These are phyloP conservation scores for Combretum micranthum DNA, from an alignment of 345 rosid genomes.

Conservation along the genomic window DNA sequence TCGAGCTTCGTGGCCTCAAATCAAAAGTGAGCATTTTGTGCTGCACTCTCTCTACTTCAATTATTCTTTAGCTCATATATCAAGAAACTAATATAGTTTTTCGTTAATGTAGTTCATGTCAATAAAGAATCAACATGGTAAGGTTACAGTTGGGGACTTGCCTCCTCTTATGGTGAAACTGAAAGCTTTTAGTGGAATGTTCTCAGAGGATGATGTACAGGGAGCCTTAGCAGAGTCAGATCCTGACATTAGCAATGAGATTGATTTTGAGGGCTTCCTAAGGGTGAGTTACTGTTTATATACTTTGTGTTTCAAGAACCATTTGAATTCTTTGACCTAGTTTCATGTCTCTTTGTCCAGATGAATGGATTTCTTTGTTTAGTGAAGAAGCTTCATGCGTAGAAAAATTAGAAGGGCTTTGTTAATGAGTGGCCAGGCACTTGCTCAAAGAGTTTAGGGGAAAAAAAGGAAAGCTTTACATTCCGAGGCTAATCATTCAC, in stretches of 20 bases:
- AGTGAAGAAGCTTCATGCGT: too few relatives aligned
- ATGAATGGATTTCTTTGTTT: too few relatives aligned
- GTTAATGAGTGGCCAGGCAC: too few relatives aligned
- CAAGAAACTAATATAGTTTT: neutral
- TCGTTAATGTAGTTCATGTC: constrained; percentile 37
- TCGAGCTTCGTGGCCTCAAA: constrained; percentile 78
- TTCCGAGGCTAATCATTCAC: too few relatives aligned
- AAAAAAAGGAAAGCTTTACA: too few relatives aligned
- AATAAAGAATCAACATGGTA: constrained; percentile 53
- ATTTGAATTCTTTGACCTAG: too few relatives aligned
- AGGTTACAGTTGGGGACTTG: constrained; percentile 49
- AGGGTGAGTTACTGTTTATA: constrained; percentile 34
- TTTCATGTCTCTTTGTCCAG: too few relatives aligned
- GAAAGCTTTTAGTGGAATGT: constrained; percentile 45
- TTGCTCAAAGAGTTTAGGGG: too few relatives aligned
- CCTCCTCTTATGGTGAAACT: constrained; percentile 55
- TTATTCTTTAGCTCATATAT: neutral
- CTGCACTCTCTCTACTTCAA: neutral
- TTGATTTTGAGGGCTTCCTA: constrained; percentile 75
- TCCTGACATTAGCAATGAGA: constrained; percentile 37
- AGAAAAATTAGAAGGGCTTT: too few relatives aligned
- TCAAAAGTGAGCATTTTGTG: constrained; percentile 49
- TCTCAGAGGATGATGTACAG: constrained; percentile 59
- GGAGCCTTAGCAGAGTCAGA: constrained; percentile 33
- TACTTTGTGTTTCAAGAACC: neutral